Base-by-base conservation (phyloP, 129 eudicot species). In the Helianthus tuberosus region DNA sequence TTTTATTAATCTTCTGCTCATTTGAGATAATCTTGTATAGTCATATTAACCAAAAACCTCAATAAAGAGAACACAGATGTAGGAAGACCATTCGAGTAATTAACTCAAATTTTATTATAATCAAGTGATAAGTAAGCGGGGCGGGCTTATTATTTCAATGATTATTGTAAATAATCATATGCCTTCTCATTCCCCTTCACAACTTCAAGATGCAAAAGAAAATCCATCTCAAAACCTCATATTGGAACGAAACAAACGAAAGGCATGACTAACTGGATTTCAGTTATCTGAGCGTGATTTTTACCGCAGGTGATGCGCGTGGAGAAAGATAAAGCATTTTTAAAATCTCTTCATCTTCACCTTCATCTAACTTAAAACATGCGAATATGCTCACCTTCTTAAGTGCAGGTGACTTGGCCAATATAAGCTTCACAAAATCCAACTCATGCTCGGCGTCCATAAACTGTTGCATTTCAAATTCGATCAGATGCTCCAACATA, bases 381-480 rank as follows among this genome's bases (percentile, higher is more conserved):
- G 11, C 3, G 20, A 32, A 35, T 69, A 69, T n/a, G 11, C 3
- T 36, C 27, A 69, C 50, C 74, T 52, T 69, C 64, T 69, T 54
- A 11, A 70, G 51, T 11, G 16, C 65, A 17, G 38, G 65, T 54
- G 65, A 53, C 13, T n/a, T 54, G 20, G 52, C 64, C 64, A 70
- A 54, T 0, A 70, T 11, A 15, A 70, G 64, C 49, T 52, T 53
- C 17, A 70, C 75, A 70, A 70, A 17, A 11, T 36, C 51, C 75
- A 53, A 36, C 11, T 70, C 75, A 70, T 5, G 0, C 3, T 70
- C 23, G 3, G n/a, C 1, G 4, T 36, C 1, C 8, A 1, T 4
- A 23, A 53, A 4, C 10, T 70, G 0, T 17, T 9, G 0, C 6
- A 70, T 36, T 51, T 54, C 75, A 5, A 69, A 52, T 70, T 70